Evolutionary conservation across 805 yeast species (phyloP).

Genomic region (Candida tibetensis): DNA sequence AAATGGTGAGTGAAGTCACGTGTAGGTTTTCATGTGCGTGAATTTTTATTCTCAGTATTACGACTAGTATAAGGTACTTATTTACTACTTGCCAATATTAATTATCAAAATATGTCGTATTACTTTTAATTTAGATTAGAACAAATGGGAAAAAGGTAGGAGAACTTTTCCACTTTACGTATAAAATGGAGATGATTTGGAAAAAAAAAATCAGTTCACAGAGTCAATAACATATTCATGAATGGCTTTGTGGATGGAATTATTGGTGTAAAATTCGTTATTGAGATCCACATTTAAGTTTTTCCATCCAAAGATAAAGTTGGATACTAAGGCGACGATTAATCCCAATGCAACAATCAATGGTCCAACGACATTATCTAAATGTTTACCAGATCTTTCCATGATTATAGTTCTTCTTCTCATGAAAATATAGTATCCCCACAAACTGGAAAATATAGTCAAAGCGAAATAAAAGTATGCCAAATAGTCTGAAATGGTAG

Average conservation of each 20-base stretch:
- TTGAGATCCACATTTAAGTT: constrained; percentile 23
- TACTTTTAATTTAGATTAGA: too few relatives aligned
- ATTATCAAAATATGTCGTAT: too few relatives aligned
- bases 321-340: constrained; percentile 60
- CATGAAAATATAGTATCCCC: constrained; percentile 84
- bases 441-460: constrained; percentile 77
- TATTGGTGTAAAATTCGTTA: constrained; percentile 26
- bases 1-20: constrained; percentile 6
- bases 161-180: too few relatives aligned
- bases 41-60: too few relatives aligned
- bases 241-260: constrained; percentile 33
- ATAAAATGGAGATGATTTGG: too few relatives aligned
- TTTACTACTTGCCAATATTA: too few relatives aligned
- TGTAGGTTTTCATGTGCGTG: too few relatives aligned
- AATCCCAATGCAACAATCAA: constrained; percentile 71
- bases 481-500: constrained; percentile 59
- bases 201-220: too few relatives aligned
- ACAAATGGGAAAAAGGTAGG: too few relatives aligned
- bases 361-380: constrained; percentile 91
- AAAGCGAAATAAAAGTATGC: constrained; percentile 80
- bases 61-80: too few relatives aligned
- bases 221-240: constrained; percentile 33
- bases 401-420: constrained; percentile 69
- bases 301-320: constrained; percentile 64
- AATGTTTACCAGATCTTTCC: constrained; percentile 79